These are phyloP conservation scores for Colletotrichum cuscutae DNA, from an alignment of 2,329 filamentous ascomycete genomes.

Conservation along the genomic window DNA sequence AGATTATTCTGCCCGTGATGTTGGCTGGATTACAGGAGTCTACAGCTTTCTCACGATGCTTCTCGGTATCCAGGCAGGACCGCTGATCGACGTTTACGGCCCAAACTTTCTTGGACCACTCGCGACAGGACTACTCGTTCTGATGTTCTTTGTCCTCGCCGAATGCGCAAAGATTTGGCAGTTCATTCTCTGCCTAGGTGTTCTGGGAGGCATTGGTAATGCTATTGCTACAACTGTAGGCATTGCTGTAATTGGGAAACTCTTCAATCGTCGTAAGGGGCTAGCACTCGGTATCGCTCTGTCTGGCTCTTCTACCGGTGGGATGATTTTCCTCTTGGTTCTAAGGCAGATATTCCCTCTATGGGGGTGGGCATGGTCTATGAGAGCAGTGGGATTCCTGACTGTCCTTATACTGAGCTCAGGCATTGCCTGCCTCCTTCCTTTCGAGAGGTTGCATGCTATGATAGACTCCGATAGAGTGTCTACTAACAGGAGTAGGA, in stretches of 20 bases:
- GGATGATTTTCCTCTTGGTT: not conserved
- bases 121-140: conserved; percentile 48
- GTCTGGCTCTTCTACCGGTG: not conserved
- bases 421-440: not conserved
- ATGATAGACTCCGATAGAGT: not conserved
- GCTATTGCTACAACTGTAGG: conserved; percentile 49
- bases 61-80: conserved; percentile 59
- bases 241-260: conserved; percentile 45
- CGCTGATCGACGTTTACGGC: conserved; percentile 58
- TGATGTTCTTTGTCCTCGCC: conserved; percentile 56
- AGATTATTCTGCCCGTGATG: conserved; percentile 51
- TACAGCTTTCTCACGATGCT: conserved; percentile 56
- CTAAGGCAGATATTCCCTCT: not conserved
- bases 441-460: not conserved
- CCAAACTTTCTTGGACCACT: conserved; percentile 50
- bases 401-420: not conserved
- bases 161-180: conserved; percentile 59
- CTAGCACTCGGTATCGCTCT: conserved; percentile 6
- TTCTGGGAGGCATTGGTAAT: conserved; percentile 53
- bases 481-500: not conserved
- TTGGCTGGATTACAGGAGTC: conserved; percentile 60
- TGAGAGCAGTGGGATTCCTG: not conserved
- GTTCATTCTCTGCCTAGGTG: conserved; percentile 55
- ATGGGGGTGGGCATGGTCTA: not conserved
- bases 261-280: conserved; percentile 38